A percentile compares a stretch with the other conserved stretches of the same genome.
phyloP scores from a whole-genome alignment of 148 eudicot genomes.

The Camellia japonica region DNA sequence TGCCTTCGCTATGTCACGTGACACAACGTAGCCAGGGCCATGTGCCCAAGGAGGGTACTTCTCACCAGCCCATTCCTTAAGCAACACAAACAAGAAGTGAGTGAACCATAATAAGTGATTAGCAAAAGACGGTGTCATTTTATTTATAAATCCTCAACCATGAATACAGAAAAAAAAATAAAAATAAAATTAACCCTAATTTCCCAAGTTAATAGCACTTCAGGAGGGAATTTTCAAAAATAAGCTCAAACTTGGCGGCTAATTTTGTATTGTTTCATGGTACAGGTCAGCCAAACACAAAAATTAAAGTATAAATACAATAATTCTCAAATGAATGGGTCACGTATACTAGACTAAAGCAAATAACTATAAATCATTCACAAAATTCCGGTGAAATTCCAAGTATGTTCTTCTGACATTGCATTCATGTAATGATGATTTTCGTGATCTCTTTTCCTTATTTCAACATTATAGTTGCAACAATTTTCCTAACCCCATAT shows the following conservation, averaged over 20 bases:
- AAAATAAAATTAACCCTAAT: not conserved
- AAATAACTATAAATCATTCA: not conserved
- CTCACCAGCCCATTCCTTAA: conserved; percentile 85
- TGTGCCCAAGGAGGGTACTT: conserved; percentile 92
- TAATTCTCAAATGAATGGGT: not conserved
- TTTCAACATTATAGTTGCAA: not conserved
- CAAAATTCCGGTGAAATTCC: not conserved
- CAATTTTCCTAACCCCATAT: not conserved
- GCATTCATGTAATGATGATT: not conserved
- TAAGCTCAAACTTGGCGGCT: not conserved
- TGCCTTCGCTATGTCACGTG: conserved; percentile 71
- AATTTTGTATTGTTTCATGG: not conserved
- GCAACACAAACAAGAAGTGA: conserved; percentile 14
- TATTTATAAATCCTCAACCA: not conserved
- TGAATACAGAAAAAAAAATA: not conserved
- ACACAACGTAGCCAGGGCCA: conserved; percentile 93
- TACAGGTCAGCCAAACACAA: not conserved
- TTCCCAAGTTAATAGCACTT: not conserved
- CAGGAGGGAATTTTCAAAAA: not conserved
- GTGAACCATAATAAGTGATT: not conserved
- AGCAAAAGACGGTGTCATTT: not conserved
- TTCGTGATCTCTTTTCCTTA: not conserved
- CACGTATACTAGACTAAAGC: not conserved
- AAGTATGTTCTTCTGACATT: not conserved
- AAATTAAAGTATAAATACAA: not conserved